A percentile compares a stretch with the other conserved stretches of the same genome.
phyloP scores from a whole-genome alignment of 345 rosid genomes.

The Populus deltoides region DNA sequence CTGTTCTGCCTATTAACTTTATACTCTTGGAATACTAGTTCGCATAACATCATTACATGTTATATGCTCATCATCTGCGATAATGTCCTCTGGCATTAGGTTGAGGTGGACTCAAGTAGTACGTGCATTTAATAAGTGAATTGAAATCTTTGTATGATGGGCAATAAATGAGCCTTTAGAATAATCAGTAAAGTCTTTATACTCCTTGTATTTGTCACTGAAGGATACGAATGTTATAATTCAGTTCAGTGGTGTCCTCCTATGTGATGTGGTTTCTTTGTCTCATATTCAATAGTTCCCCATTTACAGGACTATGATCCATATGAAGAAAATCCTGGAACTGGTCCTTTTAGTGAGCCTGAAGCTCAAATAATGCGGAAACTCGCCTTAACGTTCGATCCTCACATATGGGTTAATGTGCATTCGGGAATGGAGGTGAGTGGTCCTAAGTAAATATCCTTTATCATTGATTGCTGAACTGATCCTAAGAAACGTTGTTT shows the following conservation, averaged over 20 bases:
- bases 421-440: conserved; percentile 97
- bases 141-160: not conserved
- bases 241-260: not conserved
- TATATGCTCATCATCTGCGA: too few relatives aligned
- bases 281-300: conserved; percentile 9
- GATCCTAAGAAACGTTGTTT: not conserved
- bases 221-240: not conserved
- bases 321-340: conserved; percentile 95
- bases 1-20: conserved; percentile 1
- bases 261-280: not conserved
- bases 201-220: not conserved
- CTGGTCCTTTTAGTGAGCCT: conserved; percentile 90
- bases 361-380: conserved; percentile 89
- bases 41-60: not conserved
- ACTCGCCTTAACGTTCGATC: conserved; percentile 85
- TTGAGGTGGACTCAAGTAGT: not conserved
- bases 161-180: not conserved
- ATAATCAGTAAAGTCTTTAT: conserved; percentile 1
- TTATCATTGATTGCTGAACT: not conserved
- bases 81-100: not conserved
- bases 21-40: not conserved
- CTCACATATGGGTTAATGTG: conserved; percentile 94
- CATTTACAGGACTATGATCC: conserved; percentile 88
- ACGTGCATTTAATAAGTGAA: not conserved
- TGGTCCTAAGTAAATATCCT: not conserved